Evolutionary conservation across 2,329 filamentous ascomycete species (phyloP).

Genomic region (Xylaria multiplex): DNA sequence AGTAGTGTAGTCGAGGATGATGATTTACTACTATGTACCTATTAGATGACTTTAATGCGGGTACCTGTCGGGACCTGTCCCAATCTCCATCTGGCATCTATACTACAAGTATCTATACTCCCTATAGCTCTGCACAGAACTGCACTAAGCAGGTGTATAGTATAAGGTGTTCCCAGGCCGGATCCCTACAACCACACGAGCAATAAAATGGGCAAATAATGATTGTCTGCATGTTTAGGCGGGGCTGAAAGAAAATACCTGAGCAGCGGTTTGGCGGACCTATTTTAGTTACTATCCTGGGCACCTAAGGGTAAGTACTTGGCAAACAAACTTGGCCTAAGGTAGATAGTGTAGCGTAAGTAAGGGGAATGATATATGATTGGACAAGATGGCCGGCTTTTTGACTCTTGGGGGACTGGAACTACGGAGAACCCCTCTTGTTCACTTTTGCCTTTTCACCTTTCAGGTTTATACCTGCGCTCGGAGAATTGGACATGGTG

Average conservation of each 20-base stretch:
- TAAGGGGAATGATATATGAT: not conserved
- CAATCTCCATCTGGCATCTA: constrained; percentile 4
- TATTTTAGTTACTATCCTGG: not conserved
- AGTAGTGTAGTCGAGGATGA: constrained; percentile 21
- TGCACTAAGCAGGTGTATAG: too few species aligned
- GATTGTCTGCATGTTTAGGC: constrained; percentile 23
- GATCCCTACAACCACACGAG: constrained; percentile 24
- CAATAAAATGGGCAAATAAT: constrained; percentile 23
- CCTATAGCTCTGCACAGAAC: too few species aligned
- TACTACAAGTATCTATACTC: not conserved
- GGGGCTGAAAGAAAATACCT: constrained; percentile 10
- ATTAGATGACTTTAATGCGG: constrained; percentile 20
- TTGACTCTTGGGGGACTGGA: too few species aligned
- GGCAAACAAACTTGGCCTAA: constrained; percentile 3
- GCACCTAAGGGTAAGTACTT: too few species aligned
- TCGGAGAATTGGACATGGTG: too few species aligned
- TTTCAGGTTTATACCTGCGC: not conserved
- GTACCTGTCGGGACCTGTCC: constrained; percentile 28
- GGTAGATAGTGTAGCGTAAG: not conserved
- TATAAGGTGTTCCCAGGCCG: not conserved
- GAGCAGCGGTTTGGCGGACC: constrained; percentile 5
- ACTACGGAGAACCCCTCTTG: not conserved
- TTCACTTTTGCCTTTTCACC: not conserved
- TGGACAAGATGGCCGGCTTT: not conserved
- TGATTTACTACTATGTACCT: not conserved